A percentile compares a stretch with the other conserved stretches of the same genome.
These are phyloP conservation scores for Penicillium decumbens DNA, from an alignment of 2,329 filamentous ascomycete genomes.

Conservation along the genomic window DNA sequence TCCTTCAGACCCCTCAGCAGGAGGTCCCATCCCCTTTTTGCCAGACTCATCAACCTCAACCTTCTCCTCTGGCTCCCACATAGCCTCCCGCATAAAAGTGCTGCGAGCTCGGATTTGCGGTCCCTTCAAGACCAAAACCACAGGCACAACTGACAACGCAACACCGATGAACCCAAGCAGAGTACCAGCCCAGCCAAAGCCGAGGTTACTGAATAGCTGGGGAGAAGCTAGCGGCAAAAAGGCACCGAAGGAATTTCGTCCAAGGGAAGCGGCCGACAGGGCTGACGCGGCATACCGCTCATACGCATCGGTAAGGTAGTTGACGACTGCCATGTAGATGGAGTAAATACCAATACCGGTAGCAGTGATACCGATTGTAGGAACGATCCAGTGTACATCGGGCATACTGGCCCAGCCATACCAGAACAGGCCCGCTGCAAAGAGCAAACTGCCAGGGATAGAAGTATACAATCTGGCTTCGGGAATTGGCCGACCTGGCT, in stretches of 20 bases:
- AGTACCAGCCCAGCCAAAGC: constrained; percentile 42
- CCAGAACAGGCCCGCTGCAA: constrained; percentile 34
- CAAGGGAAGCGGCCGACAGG: constrained; percentile 43
- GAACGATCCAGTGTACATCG: constrained; percentile 33
- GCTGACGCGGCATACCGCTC: constrained; percentile 46
- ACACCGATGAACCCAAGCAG: constrained; percentile 43
- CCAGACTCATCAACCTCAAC: neutral
- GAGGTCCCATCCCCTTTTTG: neutral
- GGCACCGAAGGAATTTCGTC: constrained; percentile 43
- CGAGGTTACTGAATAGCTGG: constrained; percentile 38
- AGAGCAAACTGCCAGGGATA: constrained; percentile 39
- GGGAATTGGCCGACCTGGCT: constrained; percentile 39
- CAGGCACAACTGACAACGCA: constrained; percentile 37
- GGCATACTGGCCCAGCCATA: constrained; percentile 31
- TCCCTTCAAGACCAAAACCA: constrained; percentile 11
- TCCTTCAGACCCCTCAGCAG: neutral
- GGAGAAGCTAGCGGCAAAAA: constrained; percentile 45
- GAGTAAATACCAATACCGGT: constrained; percentile 41
- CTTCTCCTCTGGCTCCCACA: neutral
- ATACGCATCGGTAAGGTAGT: constrained; percentile 48
- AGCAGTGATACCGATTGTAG: constrained; percentile 28
- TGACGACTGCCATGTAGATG: constrained; percentile 46
- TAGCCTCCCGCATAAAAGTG: neutral
- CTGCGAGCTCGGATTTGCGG: neutral
- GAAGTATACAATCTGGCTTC: constrained; percentile 44